These are phyloP conservation scores for Fusarium miscanthi DNA, from an alignment of 2,329 filamentous ascomycete genomes.

Conservation along the genomic window DNA sequence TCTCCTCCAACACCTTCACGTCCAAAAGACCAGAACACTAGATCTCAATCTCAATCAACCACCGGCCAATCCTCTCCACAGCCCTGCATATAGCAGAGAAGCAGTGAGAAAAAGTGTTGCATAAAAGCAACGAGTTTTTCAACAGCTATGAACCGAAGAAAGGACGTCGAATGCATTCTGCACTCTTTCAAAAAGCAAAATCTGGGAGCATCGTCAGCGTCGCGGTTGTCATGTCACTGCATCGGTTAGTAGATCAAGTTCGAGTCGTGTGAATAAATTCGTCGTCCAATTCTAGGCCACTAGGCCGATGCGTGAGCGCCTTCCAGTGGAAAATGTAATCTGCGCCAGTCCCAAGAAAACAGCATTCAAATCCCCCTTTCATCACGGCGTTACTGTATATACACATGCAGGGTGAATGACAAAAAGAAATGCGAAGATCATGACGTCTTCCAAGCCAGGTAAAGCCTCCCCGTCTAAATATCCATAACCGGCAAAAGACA, in stretches of 20 bases:
- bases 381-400: conserved; percentile 45
- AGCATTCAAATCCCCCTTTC: conserved; percentile 5
- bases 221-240: conserved; percentile 43
- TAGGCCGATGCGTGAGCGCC: conserved; percentile 32
- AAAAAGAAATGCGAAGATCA: conserved; percentile 8
- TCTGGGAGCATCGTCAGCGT: conserved; percentile 10
- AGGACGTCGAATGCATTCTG: conserved; percentile 7
- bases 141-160: conserved; percentile 32
- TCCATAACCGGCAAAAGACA: conserved; percentile 18
- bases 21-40: background rate
- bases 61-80: conserved; percentile 60
- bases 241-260: conserved; percentile 43
- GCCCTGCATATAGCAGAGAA: conserved; percentile 57
- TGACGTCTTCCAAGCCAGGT: conserved; percentile 12
- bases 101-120: conserved; percentile 63
- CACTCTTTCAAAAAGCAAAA: background rate
- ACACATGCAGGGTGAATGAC: conserved; percentile 29
- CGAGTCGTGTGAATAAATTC: conserved; percentile 23
- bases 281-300: conserved; percentile 45
- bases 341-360: conserved; percentile 28
- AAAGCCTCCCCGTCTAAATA: conserved; percentile 15
- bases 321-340: background rate
- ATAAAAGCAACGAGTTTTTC: conserved; percentile 33
- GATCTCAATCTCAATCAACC: background rate
- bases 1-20: background rate